Percentiles rank a stretch among this genome's conserved stretches.
Conservation (phyloP, 2,329 filamentous ascomycete species). For the Zalaria obscura region DNA sequence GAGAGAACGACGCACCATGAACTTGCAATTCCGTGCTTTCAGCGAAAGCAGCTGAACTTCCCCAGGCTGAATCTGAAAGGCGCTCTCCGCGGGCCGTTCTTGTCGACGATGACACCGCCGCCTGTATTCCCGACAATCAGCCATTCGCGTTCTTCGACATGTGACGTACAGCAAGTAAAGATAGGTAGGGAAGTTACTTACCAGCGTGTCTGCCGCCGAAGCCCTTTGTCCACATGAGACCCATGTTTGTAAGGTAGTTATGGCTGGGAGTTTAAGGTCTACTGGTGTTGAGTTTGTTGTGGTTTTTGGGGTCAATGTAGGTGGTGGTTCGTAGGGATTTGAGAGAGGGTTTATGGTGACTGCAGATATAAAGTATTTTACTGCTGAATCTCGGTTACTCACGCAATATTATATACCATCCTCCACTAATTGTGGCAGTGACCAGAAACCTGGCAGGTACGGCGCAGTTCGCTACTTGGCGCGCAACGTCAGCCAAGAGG, state of each 20-base stretch:
- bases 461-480: no score
- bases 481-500: no score
- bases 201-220: constrained; percentile 28
- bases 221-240: constrained; percentile 33
- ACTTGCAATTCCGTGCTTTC: constrained; percentile 5
- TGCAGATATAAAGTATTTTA: no score
- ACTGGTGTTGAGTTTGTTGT: not conserved
- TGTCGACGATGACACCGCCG: constrained; percentile 37
- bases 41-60: constrained; percentile 39
- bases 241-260: constrained; percentile 19
- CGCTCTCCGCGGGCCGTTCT: constrained; percentile 35
- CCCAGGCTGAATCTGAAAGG: constrained; percentile 37
- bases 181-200: constrained; percentile 10
- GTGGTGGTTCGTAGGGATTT: no score
- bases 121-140: constrained; percentile 15
- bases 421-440: no score
- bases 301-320: not conserved
- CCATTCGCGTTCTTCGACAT: not conserved
- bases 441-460: no score
- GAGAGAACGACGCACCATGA: no score
- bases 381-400: no score
- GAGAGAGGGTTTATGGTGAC: no score
- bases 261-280: not conserved
- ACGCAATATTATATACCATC: no score
- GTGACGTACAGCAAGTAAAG: not conserved